Conservation (phyloP, 768 basidiomycete genomes). For the Xerocomus spinulosus region DNA sequence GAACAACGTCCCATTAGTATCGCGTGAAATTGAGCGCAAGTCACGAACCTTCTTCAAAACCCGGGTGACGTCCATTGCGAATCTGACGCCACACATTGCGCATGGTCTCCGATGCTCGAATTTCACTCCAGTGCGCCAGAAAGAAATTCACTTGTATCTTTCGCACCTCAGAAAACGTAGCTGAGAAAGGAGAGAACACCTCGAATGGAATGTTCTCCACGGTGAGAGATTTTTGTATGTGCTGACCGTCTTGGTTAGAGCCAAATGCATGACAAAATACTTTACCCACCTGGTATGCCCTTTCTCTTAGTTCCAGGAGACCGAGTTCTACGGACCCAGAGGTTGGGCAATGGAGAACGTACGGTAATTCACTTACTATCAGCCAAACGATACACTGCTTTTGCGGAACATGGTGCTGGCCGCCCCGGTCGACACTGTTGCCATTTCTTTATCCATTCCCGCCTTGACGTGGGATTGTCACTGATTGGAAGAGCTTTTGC, state of each 20-base stretch:
- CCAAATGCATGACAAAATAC: background rate
- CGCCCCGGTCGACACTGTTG: conserved; percentile 51
- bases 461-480: conserved; percentile 37
- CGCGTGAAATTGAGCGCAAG: background rate
- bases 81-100: conserved; percentile 82
- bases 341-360: background rate
- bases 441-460: conserved; percentile 77
- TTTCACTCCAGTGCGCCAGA: conserved; percentile 76
- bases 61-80: conserved; percentile 74
- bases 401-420: conserved; percentile 76
- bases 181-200: conserved; percentile 81
- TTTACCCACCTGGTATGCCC: conserved; percentile 51
- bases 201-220: conserved; percentile 82
- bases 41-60: conserved; percentile 75
- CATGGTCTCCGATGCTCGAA: conserved; percentile 82
- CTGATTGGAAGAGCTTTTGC: conserved; percentile 6
- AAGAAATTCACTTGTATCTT: conserved; percentile 81
- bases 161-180: conserved; percentile 74
- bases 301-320: conserved; percentile 64
- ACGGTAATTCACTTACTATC: conserved; percentile 55
- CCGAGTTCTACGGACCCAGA: conserved; percentile 52
- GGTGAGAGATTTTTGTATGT: conserved; percentile 71
- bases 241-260: conserved; percentile 35
- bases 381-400: conserved; percentile 78
- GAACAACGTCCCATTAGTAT: conserved; percentile 8